Percentiles rank a stretch among this genome's conserved stretches.
These are phyloP conservation scores for Lepiota brunneoincarnata DNA, from an alignment of 768 basidiomycete species.

Conservation along the genomic window DNA sequence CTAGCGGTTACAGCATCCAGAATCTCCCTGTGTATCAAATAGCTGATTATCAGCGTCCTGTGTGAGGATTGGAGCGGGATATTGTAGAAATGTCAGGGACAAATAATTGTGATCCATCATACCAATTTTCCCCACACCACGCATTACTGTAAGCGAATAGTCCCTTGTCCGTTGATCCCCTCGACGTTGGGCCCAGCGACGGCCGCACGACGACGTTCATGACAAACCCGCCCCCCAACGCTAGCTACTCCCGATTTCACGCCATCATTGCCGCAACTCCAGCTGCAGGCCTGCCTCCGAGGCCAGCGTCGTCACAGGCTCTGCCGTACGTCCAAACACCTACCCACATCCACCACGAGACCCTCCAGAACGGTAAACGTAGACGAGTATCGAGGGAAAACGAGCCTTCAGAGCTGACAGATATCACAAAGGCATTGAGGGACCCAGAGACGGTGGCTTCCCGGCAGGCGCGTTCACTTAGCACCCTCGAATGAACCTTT, in stretches of 20 bases:
- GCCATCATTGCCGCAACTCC: slow-evolving; percentile 32
- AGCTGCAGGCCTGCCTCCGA: slow-evolving; percentile 20
- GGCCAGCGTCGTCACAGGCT: slow-evolving; percentile 4
- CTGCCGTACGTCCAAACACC: slow-evolving; percentile 15
- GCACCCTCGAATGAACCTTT: not conserved
- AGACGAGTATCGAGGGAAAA: slow-evolving; percentile 8
- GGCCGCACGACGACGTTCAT: too few species aligned
- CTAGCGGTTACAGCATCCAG: too few species aligned
- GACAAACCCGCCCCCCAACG: not conserved
- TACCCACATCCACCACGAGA: slow-evolving; percentile 17
- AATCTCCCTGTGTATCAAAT: too few species aligned
- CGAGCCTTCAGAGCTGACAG: not conserved
- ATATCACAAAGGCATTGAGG: slow-evolving; percentile 1
- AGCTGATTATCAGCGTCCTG: too few species aligned
- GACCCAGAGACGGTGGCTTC: not conserved
- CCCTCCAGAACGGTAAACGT: not conserved
- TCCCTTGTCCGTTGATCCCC: too few species aligned
- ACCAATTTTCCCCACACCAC: too few species aligned
- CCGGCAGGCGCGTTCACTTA: slow-evolving; percentile 16
- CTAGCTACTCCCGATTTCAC: slow-evolving; percentile 26
- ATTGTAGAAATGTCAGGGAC: too few species aligned
- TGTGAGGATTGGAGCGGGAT: too few species aligned
- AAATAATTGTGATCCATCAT: too few species aligned
- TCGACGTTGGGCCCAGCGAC: too few species aligned
- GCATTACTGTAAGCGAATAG: too few species aligned